phyloP scores from a whole-genome alignment of 495 filamentous ascomycete species.

The Astrothelium subdiscretum region DNA sequence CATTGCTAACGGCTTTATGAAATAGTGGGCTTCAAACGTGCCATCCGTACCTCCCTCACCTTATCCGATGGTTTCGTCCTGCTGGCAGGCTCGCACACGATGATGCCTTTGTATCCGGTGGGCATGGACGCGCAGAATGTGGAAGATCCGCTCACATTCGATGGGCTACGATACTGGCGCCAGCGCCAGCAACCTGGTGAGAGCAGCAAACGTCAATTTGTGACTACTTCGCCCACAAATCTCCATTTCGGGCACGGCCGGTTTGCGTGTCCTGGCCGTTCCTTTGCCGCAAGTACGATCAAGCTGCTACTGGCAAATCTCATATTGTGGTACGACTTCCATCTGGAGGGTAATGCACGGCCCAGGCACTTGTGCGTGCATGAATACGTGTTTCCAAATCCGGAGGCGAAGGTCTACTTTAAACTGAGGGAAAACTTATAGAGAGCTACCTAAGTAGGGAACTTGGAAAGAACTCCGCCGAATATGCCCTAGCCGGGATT shows the following conservation, averaged over 20 bases:
- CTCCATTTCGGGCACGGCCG: conserved; percentile 38
- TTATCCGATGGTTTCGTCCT: conserved; percentile 21
- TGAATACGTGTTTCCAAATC: neutral
- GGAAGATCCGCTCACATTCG: conserved; percentile 4
- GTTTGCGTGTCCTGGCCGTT: conserved; percentile 45
- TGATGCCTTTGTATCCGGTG: neutral
- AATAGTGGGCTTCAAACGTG: conserved; percentile 16
- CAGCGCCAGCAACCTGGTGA: conserved; percentile 28
- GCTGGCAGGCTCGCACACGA: conserved; percentile 13
- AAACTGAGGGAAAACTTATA: too few species aligned
- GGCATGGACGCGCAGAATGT: neutral
- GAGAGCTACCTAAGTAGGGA: too few species aligned
- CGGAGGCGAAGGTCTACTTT: neutral
- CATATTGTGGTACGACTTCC: conserved; percentile 10
- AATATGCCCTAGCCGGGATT: too few species aligned
- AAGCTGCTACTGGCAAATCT: conserved; percentile 30
- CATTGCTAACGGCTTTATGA: neutral
- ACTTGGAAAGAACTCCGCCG: too few species aligned
- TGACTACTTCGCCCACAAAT: conserved; percentile 32
- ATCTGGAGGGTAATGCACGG: neutral
- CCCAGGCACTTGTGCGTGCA: neutral
- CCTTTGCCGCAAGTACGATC: conserved; percentile 39
- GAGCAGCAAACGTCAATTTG: conserved; percentile 31
- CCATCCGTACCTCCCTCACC: conserved; percentile 12
- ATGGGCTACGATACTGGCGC: conserved; percentile 37